These are phyloP conservation scores for Lentinula edodes DNA, from an alignment of 768 basidiomycete genomes.

Conservation along the genomic window DNA sequence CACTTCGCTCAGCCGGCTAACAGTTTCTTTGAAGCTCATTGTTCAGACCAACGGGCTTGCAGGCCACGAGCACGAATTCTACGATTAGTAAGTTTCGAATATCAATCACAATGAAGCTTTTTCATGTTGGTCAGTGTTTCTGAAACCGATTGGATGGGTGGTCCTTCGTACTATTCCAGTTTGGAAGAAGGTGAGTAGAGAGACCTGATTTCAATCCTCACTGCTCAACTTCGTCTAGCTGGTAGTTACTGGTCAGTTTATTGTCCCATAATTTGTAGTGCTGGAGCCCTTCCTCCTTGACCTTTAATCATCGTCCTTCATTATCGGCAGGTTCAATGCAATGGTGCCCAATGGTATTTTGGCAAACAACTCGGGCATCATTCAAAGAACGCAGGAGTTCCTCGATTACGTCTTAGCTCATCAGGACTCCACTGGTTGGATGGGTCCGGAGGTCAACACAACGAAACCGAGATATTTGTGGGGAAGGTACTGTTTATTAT, in stretches of 20 bases:
- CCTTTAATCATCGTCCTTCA: background rate
- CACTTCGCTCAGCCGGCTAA: background rate
- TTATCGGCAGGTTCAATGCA: slow-evolving; percentile 23
- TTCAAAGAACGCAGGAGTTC: slow-evolving; percentile 40
- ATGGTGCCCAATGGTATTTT: slow-evolving; percentile 50
- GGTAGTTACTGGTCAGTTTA: slow-evolving; percentile 52
- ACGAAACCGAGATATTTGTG: slow-evolving; percentile 49
- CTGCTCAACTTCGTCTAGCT: slow-evolving; percentile 22
- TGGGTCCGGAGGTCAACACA: slow-evolving; percentile 50
- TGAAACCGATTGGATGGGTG: slow-evolving; percentile 38
- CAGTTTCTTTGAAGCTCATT: slow-evolving; percentile 21
- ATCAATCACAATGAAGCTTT: background rate
- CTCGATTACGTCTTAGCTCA: slow-evolving; percentile 44
- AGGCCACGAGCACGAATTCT: slow-evolving; percentile 40
- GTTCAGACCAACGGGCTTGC: slow-evolving; percentile 40
- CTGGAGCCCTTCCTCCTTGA: slow-evolving; percentile 3
- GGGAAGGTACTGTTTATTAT: slow-evolving; percentile 32
- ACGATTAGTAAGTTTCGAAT: slow-evolving; percentile 24
- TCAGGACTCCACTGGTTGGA: slow-evolving; percentile 51
- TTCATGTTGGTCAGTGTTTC: slow-evolving; percentile 21
- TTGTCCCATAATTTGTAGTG: slow-evolving; percentile 13
- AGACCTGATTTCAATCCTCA: no score
- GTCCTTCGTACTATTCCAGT: slow-evolving; percentile 32
- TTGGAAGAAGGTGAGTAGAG: slow-evolving; percentile 33
- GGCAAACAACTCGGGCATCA: slow-evolving; percentile 38